Conservation (phyloP, 345 rosid genomes). For the Rhodamnia argentea region DNA sequence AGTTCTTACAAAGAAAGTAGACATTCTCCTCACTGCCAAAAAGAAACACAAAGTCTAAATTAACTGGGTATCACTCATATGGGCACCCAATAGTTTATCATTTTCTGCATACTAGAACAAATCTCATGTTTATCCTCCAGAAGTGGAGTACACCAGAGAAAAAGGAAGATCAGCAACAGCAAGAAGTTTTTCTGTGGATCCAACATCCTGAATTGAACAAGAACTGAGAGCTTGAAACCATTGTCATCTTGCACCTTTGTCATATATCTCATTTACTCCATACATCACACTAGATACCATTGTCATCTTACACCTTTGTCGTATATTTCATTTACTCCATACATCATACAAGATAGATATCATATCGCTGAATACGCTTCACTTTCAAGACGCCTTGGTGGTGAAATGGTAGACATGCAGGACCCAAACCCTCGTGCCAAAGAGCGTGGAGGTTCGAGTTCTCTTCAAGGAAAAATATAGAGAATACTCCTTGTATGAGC, state of each 20-base stretch:
- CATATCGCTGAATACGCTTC: too few relatives aligned
- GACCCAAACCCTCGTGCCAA: too few relatives aligned
- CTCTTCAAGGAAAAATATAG: too few relatives aligned
- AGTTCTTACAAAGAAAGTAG: slow-evolving; percentile 61
- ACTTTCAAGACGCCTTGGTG: too few relatives aligned
- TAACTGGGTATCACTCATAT: background rate
- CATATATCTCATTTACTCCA: too few relatives aligned
- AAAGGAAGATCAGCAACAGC: background rate
- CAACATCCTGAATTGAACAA: background rate
- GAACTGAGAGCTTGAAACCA: background rate
- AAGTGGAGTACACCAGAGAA: background rate
- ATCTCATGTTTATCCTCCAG: background rate
- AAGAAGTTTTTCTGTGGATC: background rate
- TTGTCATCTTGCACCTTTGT: too few relatives aligned
- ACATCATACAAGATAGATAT: too few relatives aligned
- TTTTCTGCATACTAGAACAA: background rate
- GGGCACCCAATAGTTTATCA: background rate
- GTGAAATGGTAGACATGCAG: too few relatives aligned
- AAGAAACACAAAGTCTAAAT: background rate
- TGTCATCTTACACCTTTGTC: too few relatives aligned
- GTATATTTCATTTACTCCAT: too few relatives aligned
- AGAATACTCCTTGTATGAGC: too few relatives aligned
- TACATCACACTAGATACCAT: background rate
- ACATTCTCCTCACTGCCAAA: slow-evolving; percentile 71
- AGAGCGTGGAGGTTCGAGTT: too few relatives aligned